Conservation (phyloP, 2,329 filamentous ascomycete genomes). For the Byssochlamys sp. region DNA sequence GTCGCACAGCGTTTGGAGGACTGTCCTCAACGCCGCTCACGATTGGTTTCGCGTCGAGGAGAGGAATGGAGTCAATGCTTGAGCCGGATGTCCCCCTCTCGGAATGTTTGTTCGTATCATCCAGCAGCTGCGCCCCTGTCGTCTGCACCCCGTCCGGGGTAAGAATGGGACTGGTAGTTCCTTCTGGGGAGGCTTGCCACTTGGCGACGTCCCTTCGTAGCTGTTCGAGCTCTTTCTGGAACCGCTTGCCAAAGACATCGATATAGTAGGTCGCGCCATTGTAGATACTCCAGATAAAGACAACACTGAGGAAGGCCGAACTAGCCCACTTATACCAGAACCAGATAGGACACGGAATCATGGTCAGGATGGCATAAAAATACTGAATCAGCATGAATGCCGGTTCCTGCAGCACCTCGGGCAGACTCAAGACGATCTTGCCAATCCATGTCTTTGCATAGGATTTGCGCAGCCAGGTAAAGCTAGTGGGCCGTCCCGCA, state of each 20-base stretch:
- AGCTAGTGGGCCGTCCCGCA: constrained; percentile 87
- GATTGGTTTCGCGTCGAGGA: constrained; percentile 21
- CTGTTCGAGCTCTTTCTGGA: constrained; percentile 89
- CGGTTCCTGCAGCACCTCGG: constrained; percentile 65
- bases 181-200: constrained; percentile 54
- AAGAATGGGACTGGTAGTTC: constrained; percentile 20
- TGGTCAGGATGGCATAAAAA: constrained; percentile 76
- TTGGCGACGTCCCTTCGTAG: constrained; percentile 81
- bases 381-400: constrained; percentile 98
- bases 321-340: constrained; percentile 81
- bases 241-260: constrained; percentile 90
- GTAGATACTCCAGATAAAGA: constrained; percentile 94
- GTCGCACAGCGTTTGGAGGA: constrained; percentile 10
- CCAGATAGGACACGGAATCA: constrained; percentile 90
- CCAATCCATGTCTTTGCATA: constrained; percentile 87
- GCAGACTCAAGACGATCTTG: constrained; percentile 69
- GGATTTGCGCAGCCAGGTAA: constrained; percentile 88
- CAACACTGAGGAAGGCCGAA: constrained; percentile 60
- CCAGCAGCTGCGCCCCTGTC: constrained; percentile 12
- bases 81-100: constrained; percentile 15
- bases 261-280: constrained; percentile 98
- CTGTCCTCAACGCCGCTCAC: constrained; percentile 17
- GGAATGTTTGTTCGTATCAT: constrained; percentile 8
- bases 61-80: constrained; percentile 26
- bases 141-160: constrained; percentile 14